Base-by-base conservation (phyloP, 2,329 filamentous ascomycete species). In the Tolypocladium pustulatum region DNA sequence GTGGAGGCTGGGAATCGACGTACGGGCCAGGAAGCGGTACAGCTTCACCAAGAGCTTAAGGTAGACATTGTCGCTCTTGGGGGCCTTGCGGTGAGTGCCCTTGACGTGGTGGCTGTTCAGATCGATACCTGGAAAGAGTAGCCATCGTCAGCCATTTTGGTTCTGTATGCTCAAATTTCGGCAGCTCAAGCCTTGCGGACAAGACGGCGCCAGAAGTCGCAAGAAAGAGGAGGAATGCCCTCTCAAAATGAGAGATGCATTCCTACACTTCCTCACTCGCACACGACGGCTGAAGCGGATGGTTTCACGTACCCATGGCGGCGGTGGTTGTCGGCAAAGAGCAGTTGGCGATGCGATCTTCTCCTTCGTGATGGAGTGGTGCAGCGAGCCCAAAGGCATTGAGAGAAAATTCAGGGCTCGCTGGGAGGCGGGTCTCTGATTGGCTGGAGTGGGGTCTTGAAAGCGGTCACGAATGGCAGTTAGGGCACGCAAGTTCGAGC, bases 11-110 rank as follows among this genome's bases (percentile, higher is more conserved):
- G 38, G 56, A n/a, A 13, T 49, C 30, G 63, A 87, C 88, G 80
- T 90, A 95, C 91, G 90, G 74, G 91, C 87, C 77, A 96, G 81
- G 86, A 96, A 96, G 83, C 90, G 89, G 85, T 96, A 96, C 58
- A 96, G 89, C 88, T 97, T 97, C 79, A 97, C 92, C 76, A 97
- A 83, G 76, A 97, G 86, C 85, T 93, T 93, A 71, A 96, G 84
- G 81, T 97, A 96, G 73, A 93, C 90, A 85, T 97, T 96, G 83
- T 96, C 90, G 82, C 89, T 96, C 89, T 97, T 97, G 74, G 92
- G 90, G 69, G 90, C 91, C 85, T 89, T 91, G 79, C 91, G 90
- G 84, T 96, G 91, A 67, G 84, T 86, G 75, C 73, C 78, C 74
- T 83, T 83, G 73, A 85, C 82, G 76, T 88, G 85, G 78, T 88